A percentile compares a stretch with the other conserved stretches of the same genome.
Evolutionary conservation across 1,284 basidiomycete genomes (phyloP).

Genomic region (Ceratobasidium sp.): DNA sequence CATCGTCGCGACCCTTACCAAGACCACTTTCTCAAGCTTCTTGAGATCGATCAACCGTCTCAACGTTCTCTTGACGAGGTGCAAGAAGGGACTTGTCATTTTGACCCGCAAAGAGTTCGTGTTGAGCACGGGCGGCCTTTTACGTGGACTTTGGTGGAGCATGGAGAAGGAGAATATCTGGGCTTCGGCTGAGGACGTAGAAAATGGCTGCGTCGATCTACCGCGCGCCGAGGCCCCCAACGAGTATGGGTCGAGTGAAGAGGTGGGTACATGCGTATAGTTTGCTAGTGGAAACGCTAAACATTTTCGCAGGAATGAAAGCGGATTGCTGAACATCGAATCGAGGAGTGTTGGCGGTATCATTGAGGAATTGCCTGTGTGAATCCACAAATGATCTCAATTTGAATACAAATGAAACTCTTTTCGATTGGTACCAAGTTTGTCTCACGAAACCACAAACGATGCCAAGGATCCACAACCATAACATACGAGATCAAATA

Average conservation of each 20-base stretch:
- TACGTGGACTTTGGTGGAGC: conserved; percentile 15
- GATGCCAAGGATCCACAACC: no score
- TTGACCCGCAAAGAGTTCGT: conserved; percentile 64
- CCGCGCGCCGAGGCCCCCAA: conserved; percentile 8
- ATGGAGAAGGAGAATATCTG: conserved; percentile 1
- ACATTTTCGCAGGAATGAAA: no score
- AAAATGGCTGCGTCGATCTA: conserved; percentile 11
- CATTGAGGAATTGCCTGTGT: no score
- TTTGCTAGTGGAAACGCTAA: background rate
- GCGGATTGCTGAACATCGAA: no score
- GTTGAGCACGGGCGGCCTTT: conserved; percentile 12
- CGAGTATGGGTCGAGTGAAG: background rate
- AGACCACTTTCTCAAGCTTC: conserved; percentile 65
- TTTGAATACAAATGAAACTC: no score
- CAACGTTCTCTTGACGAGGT: conserved; percentile 71
- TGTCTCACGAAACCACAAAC: no score
- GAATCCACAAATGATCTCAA: no score
- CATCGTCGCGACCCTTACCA: conserved; percentile 64
- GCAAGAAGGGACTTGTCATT: conserved; percentile 71
- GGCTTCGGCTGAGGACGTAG: conserved; percentile 9
- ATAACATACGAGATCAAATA: no score
- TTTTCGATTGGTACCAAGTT: no score
- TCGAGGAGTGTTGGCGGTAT: no score
- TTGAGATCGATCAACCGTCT: conserved; percentile 61
- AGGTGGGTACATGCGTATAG: background rate